Conservation (phyloP, 192 early-diverging fungal genomes). For the Phycomyces nitens region DNA sequence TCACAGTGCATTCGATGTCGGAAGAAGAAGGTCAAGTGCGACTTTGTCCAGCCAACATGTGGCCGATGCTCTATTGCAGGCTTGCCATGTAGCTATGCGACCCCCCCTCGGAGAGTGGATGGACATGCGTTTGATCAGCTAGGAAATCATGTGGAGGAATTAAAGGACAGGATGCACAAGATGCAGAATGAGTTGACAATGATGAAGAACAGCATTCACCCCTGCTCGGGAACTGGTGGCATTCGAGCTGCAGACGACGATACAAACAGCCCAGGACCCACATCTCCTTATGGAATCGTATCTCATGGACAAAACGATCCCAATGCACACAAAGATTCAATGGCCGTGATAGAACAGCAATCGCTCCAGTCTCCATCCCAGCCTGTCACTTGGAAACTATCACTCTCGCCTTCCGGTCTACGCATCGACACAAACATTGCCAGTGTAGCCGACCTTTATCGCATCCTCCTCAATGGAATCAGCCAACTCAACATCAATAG, state of each 20-base stretch:
- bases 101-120: conserved; percentile 38
- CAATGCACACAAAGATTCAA: neutral
- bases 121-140: conserved; percentile 41
- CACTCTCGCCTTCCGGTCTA: conserved; percentile 37
- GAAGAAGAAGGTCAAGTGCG: conserved; percentile 45
- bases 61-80: conserved; percentile 37
- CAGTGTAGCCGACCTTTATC: conserved; percentile 40
- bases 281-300: neutral
- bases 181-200: conserved; percentile 38
- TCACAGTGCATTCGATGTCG: conserved; percentile 40
- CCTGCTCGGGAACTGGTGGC: conserved; percentile 16
- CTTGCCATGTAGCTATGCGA: conserved; percentile 41
- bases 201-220: conserved; percentile 41
- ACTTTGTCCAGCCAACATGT: conserved; percentile 43
- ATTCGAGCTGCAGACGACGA: conserved; percentile 6
- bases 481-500: conserved; percentile 39
- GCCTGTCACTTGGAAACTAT: conserved; percentile 36
- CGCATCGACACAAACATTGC: conserved; percentile 43
- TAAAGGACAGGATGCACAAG: conserved; percentile 43
- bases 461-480: conserved; percentile 40
- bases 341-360: neutral
- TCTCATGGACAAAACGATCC: neutral
- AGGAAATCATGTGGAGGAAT: conserved; percentile 40
- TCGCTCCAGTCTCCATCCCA: conserved; percentile 3
- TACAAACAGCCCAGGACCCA: neutral